Conservation (phyloP, 331 rosid species). For the Spiraea crenata region DNA sequence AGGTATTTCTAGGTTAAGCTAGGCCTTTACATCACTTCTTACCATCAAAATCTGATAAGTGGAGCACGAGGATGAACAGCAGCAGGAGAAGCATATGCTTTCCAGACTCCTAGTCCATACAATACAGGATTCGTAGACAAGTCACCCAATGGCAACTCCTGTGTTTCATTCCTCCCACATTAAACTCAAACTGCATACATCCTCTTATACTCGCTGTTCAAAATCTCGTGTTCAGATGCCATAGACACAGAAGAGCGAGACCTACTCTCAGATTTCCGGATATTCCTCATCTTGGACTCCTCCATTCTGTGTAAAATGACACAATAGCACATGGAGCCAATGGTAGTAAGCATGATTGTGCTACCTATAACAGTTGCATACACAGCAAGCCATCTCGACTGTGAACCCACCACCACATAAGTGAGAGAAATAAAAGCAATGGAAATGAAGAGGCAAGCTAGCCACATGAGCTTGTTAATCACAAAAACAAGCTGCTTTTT, state of each 20-base stretch:
- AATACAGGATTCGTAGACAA: background rate
- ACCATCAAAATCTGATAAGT: slow-evolving; percentile 20
- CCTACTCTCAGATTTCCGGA: slow-evolving; percentile 51
- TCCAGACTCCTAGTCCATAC: background rate
- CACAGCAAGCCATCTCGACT: slow-evolving; percentile 80
- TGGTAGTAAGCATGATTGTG: slow-evolving; percentile 88
- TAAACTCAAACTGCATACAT: slow-evolving; percentile 80
- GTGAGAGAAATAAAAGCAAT: slow-evolving; percentile 88
- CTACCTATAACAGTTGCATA: slow-evolving; percentile 79
- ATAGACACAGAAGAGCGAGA: slow-evolving; percentile 71
- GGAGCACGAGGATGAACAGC: background rate
- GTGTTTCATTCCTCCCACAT: background rate
- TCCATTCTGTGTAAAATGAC: slow-evolving; percentile 83
- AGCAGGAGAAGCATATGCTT: slow-evolving; percentile 2
- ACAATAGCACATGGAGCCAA: slow-evolving; percentile 96
- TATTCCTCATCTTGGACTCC: slow-evolving; percentile 62
- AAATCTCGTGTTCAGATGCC: slow-evolving; percentile 82
- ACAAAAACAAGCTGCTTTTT: slow-evolving; percentile 94
- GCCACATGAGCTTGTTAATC: slow-evolving; percentile 98
- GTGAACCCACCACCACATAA: slow-evolving; percentile 82
- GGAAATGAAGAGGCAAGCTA: slow-evolving; percentile 96
- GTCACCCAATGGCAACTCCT: background rate
- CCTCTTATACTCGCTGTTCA: slow-evolving; percentile 79
- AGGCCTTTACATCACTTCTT: slow-evolving; percentile 17
- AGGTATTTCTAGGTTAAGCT: background rate